Percentiles rank a stretch among this genome's conserved stretches.
Conservation (phyloP, 805 yeast species). For the Candida ovalis region DNA sequence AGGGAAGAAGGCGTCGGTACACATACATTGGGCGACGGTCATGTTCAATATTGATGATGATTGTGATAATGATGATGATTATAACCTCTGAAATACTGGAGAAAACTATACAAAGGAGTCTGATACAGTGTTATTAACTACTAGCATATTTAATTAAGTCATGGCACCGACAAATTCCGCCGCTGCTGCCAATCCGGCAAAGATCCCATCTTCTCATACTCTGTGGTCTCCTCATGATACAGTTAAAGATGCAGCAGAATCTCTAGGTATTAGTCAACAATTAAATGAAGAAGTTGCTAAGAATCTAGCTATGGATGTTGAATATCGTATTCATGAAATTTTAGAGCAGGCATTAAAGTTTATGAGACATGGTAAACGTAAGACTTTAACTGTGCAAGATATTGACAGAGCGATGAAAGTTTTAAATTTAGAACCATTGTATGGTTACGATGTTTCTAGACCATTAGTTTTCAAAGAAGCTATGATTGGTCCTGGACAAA, state of each 20-base stretch:
- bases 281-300: slow-evolving; percentile 91
- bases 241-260: slow-evolving; percentile 92
- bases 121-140: too few relatives aligned
- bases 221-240: slow-evolving; percentile 98
- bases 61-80: too few relatives aligned
- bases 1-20: too few relatives aligned
- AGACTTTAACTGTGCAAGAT: slow-evolving; percentile 75
- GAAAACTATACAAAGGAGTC: too few relatives aligned
- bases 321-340: slow-evolving; percentile 91
- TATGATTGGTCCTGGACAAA: slow-evolving; percentile 85
- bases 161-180: slow-evolving; percentile 10
- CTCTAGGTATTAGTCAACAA: slow-evolving; percentile 63
- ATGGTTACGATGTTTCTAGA: slow-evolving; percentile 73
- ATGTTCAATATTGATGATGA: too few relatives aligned
- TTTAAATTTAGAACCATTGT: slow-evolving; percentile 89
- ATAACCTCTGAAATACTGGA: too few relatives aligned
- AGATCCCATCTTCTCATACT: slow-evolving; percentile 74
- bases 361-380: slow-evolving; percentile 90
- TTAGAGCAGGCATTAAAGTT: slow-evolving; percentile 94
- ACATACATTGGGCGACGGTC: too few relatives aligned
- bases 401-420: slow-evolving; percentile 77
- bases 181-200: slow-evolving; percentile 16
- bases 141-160: background rate
- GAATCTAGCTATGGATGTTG: slow-evolving; percentile 98
- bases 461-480: slow-evolving; percentile 84